phyloP scores from a whole-genome alignment of 2,329 filamentous ascomycete genomes.

The Pleoardoris graminearum region DNA sequence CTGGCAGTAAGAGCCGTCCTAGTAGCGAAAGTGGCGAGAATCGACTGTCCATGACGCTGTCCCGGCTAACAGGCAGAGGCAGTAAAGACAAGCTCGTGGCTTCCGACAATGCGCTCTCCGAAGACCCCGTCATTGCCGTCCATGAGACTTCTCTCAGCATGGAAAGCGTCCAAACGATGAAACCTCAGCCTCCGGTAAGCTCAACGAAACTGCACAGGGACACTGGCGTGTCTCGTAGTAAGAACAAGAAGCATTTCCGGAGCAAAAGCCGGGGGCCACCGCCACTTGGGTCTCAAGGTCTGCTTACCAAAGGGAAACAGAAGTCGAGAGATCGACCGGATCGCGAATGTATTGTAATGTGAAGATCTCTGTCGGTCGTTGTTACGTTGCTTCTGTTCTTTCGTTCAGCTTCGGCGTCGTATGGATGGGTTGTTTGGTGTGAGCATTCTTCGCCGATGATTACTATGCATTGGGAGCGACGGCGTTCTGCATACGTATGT shows the following conservation, averaged over 20 bases:
- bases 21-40: constrained; percentile 47
- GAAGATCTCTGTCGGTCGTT: constrained; percentile 5
- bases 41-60: constrained; percentile 49
- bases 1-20: constrained; percentile 47
- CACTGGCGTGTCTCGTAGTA: constrained; percentile 26
- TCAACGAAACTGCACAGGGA: constrained; percentile 31
- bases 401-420: constrained; percentile 4
- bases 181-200: constrained; percentile 10
- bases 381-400: constrained; percentile 5
- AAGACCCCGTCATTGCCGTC: constrained; percentile 37
- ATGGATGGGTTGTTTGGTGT: not conserved
- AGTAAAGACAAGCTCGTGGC: constrained; percentile 47
- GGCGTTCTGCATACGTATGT: constrained; percentile 9
- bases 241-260: constrained; percentile 39
- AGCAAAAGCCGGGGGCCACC: constrained; percentile 47
- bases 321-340: constrained; percentile 44
- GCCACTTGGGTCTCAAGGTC: constrained; percentile 20
- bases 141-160: constrained; percentile 22
- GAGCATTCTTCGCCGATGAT: not conserved
- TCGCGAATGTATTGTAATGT: constrained; percentile 52
- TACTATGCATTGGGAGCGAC: constrained; percentile 1
- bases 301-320: constrained; percentile 29
- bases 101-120: constrained; percentile 20
- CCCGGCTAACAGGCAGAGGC: constrained; percentile 45
- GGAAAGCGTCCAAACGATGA: constrained; percentile 17